Base-by-base conservation (phyloP, 169 alveolate species). In the Plasmodium gallinaceum region DNA sequence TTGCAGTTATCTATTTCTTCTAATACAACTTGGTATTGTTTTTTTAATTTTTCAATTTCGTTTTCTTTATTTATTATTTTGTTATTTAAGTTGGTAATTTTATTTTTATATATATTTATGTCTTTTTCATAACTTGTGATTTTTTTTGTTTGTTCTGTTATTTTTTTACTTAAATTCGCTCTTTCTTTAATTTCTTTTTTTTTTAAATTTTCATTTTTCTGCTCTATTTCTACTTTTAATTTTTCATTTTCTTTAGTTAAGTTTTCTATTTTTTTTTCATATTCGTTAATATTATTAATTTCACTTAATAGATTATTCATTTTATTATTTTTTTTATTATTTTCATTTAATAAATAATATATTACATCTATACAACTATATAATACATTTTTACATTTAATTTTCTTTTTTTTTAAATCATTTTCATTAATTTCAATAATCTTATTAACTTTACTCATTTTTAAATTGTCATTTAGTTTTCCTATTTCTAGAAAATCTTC, bases 1-100 rank as follows among this genome's bases (percentile, higher is more conserved):
- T 83, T 83, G 46, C 91, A 83, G 24, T 52, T 83, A 16, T 83
- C 91, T 54, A 68, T 58, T 68, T 83, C 91, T 18, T 83, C 91
- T 18, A 83, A 62, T 3, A 83, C 45, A 32, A 58, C 8, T 24
- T 54, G 69, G 26, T 83, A 83, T 61, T 62, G 52, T 24, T 69
- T 83, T 68, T 66, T 83, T 71, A 83, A 37, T 61, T 83, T 60
- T 7, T 83, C 83, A 9, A 83, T 39, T 68, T 83, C 91, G 18
- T 45, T 83, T 2, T 83, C 85, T 72, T 83, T 83, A 71, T 54
- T 52, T 22, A 45, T 58, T 20, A 83, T 42, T 45, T 83, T 83
- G 39, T 54, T 54, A 60, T 68, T 83, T 62, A 83, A 26, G 52
- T 68, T 66, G 18, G 26, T 68, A 14, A 62, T 14, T 83, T 83